Conservation (phyloP, 2,329 filamentous ascomycete genomes). For the Apiospora malaysiana region DNA sequence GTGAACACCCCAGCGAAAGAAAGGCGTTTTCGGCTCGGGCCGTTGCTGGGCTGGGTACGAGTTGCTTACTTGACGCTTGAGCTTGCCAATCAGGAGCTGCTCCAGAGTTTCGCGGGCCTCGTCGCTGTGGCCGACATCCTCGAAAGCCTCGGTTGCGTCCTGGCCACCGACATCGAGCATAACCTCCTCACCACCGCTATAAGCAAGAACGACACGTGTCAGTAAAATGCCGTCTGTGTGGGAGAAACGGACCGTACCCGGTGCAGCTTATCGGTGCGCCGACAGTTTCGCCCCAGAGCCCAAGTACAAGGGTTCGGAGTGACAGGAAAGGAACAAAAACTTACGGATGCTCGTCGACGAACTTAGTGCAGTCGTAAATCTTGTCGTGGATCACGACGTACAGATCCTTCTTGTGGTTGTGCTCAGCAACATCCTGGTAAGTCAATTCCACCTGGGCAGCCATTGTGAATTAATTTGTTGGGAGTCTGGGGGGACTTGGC, state of each 20-base stretch:
- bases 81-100: constrained; percentile 72
- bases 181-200: constrained; percentile 96
- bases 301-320: background rate
- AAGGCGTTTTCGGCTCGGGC: constrained; percentile 22
- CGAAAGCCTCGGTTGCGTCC: constrained; percentile 96
- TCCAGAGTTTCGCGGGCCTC: constrained; percentile 95
- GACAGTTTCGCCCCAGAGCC: background rate
- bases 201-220: constrained; percentile 20
- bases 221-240: background rate
- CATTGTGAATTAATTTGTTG: constrained; percentile 42
- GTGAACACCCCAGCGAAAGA: constrained; percentile 18
- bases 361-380: constrained; percentile 88
- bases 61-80: constrained; percentile 79
- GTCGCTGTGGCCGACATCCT: constrained; percentile 98
- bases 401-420: constrained; percentile 93
- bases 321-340: constrained; percentile 40
- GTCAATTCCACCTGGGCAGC: constrained; percentile 62
- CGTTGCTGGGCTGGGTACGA: background rate
- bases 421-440: constrained; percentile 80
- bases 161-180: constrained; percentile 94
- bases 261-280: background rate
- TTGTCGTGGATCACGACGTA: constrained; percentile 94
- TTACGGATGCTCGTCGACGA: constrained; percentile 96
- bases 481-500: background rate
- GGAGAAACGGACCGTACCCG: background rate